A percentile compares a stretch with the other conserved stretches of the same genome.
Evolutionary conservation across 352 stramenopile genomes (phyloP).

Genomic region (Hyaloperonospora arabidopsidis): DNA sequence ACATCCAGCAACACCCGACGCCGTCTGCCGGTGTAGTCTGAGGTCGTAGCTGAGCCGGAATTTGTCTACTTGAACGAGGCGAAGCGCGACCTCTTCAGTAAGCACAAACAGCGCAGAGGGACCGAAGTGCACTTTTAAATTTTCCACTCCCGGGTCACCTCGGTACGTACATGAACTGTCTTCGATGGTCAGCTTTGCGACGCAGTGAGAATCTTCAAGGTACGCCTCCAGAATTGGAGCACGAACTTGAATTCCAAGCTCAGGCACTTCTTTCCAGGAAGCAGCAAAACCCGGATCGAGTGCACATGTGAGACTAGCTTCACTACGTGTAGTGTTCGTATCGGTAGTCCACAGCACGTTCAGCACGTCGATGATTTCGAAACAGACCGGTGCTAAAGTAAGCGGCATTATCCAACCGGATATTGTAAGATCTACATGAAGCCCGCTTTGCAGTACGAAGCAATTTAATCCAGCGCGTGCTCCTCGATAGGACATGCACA

Average conservation of each 20-base stretch:
- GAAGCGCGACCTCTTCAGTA: conserved; percentile 81
- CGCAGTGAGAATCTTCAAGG: conserved; percentile 80
- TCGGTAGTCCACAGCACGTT: conserved; percentile 54
- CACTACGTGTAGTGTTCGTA: conserved; percentile 9
- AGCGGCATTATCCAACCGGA: conserved; percentile 76
- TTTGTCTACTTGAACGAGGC: conserved; percentile 75
- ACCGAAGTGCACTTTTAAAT: conserved; percentile 58
- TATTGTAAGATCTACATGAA: conserved; percentile 57
- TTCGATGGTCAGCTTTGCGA: conserved; percentile 80
- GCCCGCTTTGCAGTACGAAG: conserved; percentile 55
- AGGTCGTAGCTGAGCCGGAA: conserved; percentile 76
- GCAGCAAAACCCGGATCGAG: conserved; percentile 8
- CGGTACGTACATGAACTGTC: conserved; percentile 63
- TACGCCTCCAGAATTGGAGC: conserved; percentile 80
- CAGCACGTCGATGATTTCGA: conserved; percentile 66
- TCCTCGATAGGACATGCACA: conserved; percentile 65
- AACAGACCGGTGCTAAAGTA: conserved; percentile 57
- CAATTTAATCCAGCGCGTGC: conserved; percentile 27
- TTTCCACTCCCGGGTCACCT: conserved; percentile 55
- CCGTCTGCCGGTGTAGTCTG: conserved; percentile 39
- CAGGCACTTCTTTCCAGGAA: conserved; percentile 56
- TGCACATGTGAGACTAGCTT: conserved; percentile 12
- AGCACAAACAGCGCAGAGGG: conserved; percentile 78
- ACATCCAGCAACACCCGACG: conserved; percentile 34
- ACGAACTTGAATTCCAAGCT: conserved; percentile 64